Conservation (phyloP, 345 rosid genomes). For the Bruguiera parviflora region DNA sequence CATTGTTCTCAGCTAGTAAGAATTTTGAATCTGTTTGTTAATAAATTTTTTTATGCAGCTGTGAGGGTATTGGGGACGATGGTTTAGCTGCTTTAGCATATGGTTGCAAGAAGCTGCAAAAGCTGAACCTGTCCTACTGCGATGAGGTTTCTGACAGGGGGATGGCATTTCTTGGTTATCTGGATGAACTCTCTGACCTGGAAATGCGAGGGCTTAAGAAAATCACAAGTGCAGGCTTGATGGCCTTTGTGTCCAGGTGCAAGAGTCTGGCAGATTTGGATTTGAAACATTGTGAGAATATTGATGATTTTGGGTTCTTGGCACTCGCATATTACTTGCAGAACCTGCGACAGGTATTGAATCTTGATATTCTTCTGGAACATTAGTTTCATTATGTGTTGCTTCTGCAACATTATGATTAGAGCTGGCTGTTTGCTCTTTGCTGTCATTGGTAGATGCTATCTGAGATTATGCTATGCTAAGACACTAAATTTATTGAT, state of each 20-base stretch:
- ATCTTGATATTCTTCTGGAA: background rate
- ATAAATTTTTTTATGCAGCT: constrained; percentile 37
- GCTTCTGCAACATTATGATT: no score
- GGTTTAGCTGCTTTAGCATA: constrained; percentile 67
- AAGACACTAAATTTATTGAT: constrained; percentile 15
- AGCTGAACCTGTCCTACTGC: constrained; percentile 81
- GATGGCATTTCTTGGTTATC: constrained; percentile 41
- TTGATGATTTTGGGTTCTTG: constrained; percentile 77
- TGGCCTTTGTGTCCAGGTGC: constrained; percentile 58
- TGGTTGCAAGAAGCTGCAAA: constrained; percentile 74
- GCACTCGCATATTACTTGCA: constrained; percentile 58
- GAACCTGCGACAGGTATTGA: constrained; percentile 78
- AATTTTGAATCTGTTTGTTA: constrained; percentile 11
- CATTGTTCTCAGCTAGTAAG: background rate
- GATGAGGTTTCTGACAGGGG: constrained; percentile 59
- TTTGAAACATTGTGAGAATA: constrained; percentile 62
- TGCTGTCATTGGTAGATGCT: background rate
- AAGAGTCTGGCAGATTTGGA: constrained; percentile 64
- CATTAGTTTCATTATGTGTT: background rate
- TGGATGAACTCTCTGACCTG: constrained; percentile 59
- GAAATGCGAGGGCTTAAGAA: constrained; percentile 65
- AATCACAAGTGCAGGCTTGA: constrained; percentile 59
- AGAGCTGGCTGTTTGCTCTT: no score
- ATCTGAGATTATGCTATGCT: background rate
- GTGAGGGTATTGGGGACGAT: constrained; percentile 61